Conservation (phyloP, 108 stramenopile genomes). For the Cyclotella baltica region DNA sequence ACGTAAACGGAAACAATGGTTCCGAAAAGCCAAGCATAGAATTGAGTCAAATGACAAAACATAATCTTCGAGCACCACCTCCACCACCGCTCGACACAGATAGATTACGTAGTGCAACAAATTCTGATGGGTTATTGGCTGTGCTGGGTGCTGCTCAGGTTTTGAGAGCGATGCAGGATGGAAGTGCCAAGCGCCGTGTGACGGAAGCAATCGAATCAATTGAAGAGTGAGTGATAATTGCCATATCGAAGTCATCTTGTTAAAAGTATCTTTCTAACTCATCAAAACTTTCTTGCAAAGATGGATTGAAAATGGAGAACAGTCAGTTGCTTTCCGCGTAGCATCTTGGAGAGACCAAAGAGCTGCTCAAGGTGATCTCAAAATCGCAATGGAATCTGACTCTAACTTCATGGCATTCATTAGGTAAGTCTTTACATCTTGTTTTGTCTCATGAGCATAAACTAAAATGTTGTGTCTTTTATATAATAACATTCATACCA, state of each 20-base stretch:
- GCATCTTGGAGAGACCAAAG: constrained; percentile 88
- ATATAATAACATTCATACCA: background rate
- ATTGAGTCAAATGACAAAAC: constrained; percentile 27
- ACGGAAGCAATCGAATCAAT: constrained; percentile 76
- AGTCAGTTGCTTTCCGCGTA: constrained; percentile 89
- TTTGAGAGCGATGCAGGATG: constrained; percentile 85
- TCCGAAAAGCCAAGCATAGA: constrained; percentile 1
- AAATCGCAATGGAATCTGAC: constrained; percentile 82
- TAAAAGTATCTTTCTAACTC: background rate
- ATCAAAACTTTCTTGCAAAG: background rate
- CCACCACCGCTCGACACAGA: constrained; percentile 93
- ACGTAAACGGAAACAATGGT: constrained; percentile 8
- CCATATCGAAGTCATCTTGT: no score
- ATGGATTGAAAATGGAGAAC: constrained; percentile 87
- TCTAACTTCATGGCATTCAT: constrained; percentile 90
- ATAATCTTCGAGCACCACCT: constrained; percentile 64
- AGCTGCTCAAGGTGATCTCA: constrained; percentile 89
- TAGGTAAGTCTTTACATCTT: background rate
- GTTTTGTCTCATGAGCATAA: no score
- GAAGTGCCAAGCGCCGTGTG: constrained; percentile 73
- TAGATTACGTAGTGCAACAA: constrained; percentile 84
- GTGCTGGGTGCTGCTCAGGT: constrained; percentile 89
- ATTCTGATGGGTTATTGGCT: constrained; percentile 87
- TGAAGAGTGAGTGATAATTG: constrained; percentile 81
- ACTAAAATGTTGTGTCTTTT: no score